Base-by-base conservation (phyloP, 192 early-diverging fungal species). In the Allomyces arbusculus region DNA sequence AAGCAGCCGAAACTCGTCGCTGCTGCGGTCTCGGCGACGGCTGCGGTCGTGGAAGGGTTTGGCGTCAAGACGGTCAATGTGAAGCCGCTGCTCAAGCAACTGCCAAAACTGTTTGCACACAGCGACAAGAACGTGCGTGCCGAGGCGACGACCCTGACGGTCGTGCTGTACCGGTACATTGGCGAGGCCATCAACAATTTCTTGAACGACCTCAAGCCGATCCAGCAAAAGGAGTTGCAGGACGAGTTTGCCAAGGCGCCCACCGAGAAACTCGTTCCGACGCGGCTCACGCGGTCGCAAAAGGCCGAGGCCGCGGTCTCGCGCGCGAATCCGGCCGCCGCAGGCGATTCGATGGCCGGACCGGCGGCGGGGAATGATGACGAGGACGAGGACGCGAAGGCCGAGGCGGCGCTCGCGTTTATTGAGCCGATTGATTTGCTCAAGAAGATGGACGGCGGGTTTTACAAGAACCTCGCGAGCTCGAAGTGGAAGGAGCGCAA, bases 401-500 rank as follows among this genome's bases (percentile, higher is more conserved):
- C 80, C 45, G 83, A 73, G 1, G 78, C 76, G 1, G 77, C 91
- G 24, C 90, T 91, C 73, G 78, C 83, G 6, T 88, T 84, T 69
- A 91, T 92, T 64, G 96, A 97, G 64, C 86, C 95, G 4, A 86
- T 97, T 10, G 89, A 92, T 65, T 84, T 99, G n/a, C 79, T 87
- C 25, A 81, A 82, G 50, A 94, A 94, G 77, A 77, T 99, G 44
- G 81, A 89, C 1, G 79, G 78, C 50, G 84, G 87, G 63, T 97
- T 92, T 70, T 84, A 91, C 71, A 79, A 62, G 61, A n/a, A 69
- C 22, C 33, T 76, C 2, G 64, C 69, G 1, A 90, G 92, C 8
- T 78, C 85, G 58, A 97, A 97, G 69, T 99, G 97, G 97, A 86
- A 95, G 74, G 95, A 97, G 70, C 81, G 97, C 70, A 94, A 94